A percentile compares a stretch with the other conserved stretches of the same genome.
These are phyloP conservation scores for Erysimum cheiranthoides DNA, from an alignment of 345 rosid species.

Conservation along the genomic window DNA sequence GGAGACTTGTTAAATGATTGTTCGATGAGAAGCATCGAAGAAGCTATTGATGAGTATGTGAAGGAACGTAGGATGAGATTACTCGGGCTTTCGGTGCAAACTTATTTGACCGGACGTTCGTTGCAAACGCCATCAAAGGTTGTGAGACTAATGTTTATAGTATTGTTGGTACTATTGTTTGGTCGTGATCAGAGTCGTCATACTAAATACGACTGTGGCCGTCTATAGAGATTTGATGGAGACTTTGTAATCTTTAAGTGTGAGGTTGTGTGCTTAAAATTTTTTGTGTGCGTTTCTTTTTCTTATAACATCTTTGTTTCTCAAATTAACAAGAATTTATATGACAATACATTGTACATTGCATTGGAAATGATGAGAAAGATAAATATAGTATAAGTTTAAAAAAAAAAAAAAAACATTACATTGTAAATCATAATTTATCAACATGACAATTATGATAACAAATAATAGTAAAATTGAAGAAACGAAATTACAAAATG, in stretches of 20 bases:
- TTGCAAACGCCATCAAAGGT: constrained; percentile 31
- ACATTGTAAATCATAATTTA: background rate
- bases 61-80: constrained; percentile 45
- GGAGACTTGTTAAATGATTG: constrained; percentile 7
- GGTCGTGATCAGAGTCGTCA: constrained; percentile 41
- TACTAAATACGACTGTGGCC: constrained; percentile 41
- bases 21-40: constrained; percentile 31
- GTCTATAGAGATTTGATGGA: constrained; percentile 33
- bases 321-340: background rate
- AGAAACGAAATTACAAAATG: too few species aligned
- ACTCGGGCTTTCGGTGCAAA: constrained; percentile 40
- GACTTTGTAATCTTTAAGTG: background rate
- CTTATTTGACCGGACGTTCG: constrained; percentile 40
- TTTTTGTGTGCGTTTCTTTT: background rate
- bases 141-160: constrained; percentile 35
- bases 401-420: too few species aligned
- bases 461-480: background rate
- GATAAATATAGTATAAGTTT: too few species aligned
- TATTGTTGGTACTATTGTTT: constrained; percentile 40
- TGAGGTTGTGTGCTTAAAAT: background rate
- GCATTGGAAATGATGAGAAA: too few species aligned
- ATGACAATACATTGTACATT: background rate
- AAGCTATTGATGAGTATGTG: constrained; percentile 47
- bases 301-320: background rate
- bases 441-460: background rate